Base-by-base conservation (phyloP, 2,329 filamentous ascomycete species). In the Cordyceps pruinosa region DNA sequence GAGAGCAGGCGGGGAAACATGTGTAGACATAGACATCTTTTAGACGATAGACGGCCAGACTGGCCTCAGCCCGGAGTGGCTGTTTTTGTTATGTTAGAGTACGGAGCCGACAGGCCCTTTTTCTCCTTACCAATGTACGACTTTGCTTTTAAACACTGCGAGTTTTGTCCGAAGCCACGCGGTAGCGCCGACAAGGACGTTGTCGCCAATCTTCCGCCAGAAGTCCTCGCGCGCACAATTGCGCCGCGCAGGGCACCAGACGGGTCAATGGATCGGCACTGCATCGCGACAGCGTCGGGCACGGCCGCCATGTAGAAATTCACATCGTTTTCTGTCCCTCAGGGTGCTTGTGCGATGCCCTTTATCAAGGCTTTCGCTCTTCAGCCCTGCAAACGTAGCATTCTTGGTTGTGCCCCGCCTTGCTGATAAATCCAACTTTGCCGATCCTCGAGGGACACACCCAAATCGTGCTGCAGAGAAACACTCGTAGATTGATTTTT, bases 11-110 rank as follows among this genome's bases (percentile, higher is more conserved):
- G n/a, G n/a, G n/a, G n/a, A n/a, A n/a, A n/a, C 23, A 35, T 13
- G 19, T 56, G 48, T 57, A 50, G 44, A 49, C 17, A 47, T 52
- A 49, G 48, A 57, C n/a, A 26, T 35, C n/a, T n/a, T n/a, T 48
- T 52, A 47, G 41, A 47, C 42, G 41, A 52, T 58, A 58, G 56
- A 58, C 48, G 55, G 55, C 55, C 41, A 51, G 30, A 52, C 26
- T 23, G 47, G 55, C 39, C 41, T 32, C 50, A 53, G 50, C 50
- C 49, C 46, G 34, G 17, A 39, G 41, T 12, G 48, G 56, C 44
- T 47, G 32, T 23, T 45, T 55, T 53, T 58, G 41, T 58, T 47
- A 46, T 46, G 32, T 53, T 58, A 47, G 41, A 25, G 54, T 44
- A 39, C 39, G 26, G 15, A 30, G 55, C 46, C 35, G 37, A 47